Evolutionary conservation across 1,284 basidiomycete genomes (phyloP).

Genomic region (Ustilago cynodontis): DNA sequence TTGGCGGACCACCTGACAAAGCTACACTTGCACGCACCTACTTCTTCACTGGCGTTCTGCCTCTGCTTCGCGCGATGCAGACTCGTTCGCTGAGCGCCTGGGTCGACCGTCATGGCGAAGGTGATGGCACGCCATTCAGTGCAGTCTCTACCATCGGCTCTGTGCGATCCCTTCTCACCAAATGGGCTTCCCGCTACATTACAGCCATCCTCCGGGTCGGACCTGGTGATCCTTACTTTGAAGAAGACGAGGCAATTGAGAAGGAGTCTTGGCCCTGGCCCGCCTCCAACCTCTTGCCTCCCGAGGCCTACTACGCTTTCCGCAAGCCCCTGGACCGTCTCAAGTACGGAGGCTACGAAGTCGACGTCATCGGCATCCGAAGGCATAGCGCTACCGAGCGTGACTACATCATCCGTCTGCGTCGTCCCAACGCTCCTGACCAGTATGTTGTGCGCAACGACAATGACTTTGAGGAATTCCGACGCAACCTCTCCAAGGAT

Average conservation of each 20-base stretch:
- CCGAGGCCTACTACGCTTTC: conserved; percentile 64
- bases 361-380: conserved; percentile 63
- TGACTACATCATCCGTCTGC: conserved; percentile 63
- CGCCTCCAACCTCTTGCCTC: conserved; percentile 58
- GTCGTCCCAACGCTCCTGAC: conserved; percentile 59
- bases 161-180: conserved; percentile 44
- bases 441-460: conserved; percentile 66
- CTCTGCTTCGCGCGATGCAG: conserved; percentile 60
- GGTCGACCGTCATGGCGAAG: conserved; percentile 65
- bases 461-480: conserved; percentile 64
- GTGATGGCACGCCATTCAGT: conserved; percentile 62
- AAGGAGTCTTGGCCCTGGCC: conserved; percentile 62
- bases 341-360: conserved; percentile 64
- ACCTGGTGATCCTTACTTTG: conserved; percentile 55
- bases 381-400: conserved; percentile 40
- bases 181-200: conserved; percentile 59
- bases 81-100: conserved; percentile 60
- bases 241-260: conserved; percentile 33
- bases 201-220: conserved; percentile 60
- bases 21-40: conserved; percentile 56
- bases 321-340: conserved; percentile 59
- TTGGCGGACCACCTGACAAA: conserved; percentile 54
- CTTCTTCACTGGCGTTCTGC: conserved; percentile 57
- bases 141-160: conserved; percentile 48
- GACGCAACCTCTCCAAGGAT: conserved; percentile 55